phyloP scores from a whole-genome alignment of 2,329 filamentous ascomycete genomes.

The Davidsoniella australis region DNA sequence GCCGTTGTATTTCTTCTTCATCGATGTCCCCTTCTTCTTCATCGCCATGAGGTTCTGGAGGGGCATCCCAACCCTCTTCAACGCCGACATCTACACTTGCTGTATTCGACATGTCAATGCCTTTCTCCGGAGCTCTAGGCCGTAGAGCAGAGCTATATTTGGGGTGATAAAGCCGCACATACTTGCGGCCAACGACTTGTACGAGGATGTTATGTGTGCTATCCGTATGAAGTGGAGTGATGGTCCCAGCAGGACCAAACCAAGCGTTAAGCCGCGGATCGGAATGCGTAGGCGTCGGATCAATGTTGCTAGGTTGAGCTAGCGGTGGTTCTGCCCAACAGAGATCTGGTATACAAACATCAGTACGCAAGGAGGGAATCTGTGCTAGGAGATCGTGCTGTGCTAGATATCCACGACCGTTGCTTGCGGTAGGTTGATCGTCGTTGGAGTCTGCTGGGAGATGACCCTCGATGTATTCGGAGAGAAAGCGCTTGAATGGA shows the following conservation, averaged over 20 bases:
- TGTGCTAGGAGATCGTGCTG: conserved; percentile 80
- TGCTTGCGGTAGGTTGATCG: not conserved
- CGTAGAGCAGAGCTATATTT: conserved; percentile 38
- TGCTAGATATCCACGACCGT: conserved; percentile 61
- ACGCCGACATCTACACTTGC: conserved; percentile 60
- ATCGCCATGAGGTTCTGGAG: conserved; percentile 2
- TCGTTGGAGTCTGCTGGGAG: no score
- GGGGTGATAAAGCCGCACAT: conserved; percentile 74
- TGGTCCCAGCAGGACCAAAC: conserved; percentile 77
- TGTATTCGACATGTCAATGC: conserved; percentile 87
- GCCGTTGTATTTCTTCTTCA: conserved; percentile 22
- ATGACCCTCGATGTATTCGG: conserved; percentile 32
- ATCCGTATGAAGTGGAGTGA: conserved; percentile 86
- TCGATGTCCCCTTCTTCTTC: conserved; percentile 14
- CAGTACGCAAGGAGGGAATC: conserved; percentile 56
- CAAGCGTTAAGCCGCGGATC: conserved; percentile 67
- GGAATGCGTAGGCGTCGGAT: conserved; percentile 28
- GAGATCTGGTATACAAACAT: conserved; percentile 69
- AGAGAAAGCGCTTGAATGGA: conserved; percentile 54
- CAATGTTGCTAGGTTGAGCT: conserved; percentile 25
- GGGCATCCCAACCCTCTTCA: conserved; percentile 41
- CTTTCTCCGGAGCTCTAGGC: conserved; percentile 44
- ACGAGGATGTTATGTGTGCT: conserved; percentile 84
- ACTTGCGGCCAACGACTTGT: conserved; percentile 81
- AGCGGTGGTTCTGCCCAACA: conserved; percentile 56